These are phyloP conservation scores for Ascocoryne sarcoides DNA, from an alignment of 2,329 filamentous ascomycete species.

Conservation along the genomic window DNA sequence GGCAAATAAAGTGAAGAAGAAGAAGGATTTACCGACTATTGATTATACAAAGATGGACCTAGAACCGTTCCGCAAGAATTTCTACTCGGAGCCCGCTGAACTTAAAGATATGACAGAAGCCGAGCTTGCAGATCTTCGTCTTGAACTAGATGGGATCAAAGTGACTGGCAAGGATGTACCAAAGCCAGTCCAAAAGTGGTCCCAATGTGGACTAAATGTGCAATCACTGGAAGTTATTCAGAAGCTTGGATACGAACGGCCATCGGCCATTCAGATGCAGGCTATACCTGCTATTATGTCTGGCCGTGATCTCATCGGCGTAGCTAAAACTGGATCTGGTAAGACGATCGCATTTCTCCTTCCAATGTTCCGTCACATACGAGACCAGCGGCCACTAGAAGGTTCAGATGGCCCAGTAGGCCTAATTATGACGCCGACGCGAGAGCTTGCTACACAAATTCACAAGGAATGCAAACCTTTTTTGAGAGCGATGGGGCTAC, in stretches of 20 bases:
- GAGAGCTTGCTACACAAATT: conserved; percentile 90
- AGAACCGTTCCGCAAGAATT: conserved; percentile 81
- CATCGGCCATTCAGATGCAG: conserved; percentile 91
- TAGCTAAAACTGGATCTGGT: conserved; percentile 95
- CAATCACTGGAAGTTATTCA: conserved; percentile 82
- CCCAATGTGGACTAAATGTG: conserved; percentile 82
- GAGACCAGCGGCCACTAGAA: conserved; percentile 77
- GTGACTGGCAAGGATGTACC: conserved; percentile 81
- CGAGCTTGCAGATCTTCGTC: conserved; percentile 70
- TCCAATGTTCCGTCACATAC: conserved; percentile 97
- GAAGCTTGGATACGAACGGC: conserved; percentile 73
- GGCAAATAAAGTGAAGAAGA: conserved; percentile 59
- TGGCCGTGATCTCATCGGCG: conserved; percentile 87
- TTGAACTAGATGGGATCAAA: conserved; percentile 93
- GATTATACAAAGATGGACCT: conserved; percentile 84
- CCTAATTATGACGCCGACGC: conserved; percentile 86
- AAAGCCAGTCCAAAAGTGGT: conserved; percentile 93
- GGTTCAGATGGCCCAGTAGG: conserved; percentile 81
- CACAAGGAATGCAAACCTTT: conserved; percentile 93
- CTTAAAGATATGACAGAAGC: conserved; percentile 74
- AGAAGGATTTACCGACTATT: conserved; percentile 85
- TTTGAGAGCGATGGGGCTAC: conserved; percentile 73
- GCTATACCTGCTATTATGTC: conserved; percentile 94
- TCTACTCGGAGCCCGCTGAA: conserved; percentile 87
- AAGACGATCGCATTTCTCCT: conserved; percentile 94